Conservation (phyloP, 1,284 basidiomycete genomes). For the Xerocomus minutiporus region DNA sequence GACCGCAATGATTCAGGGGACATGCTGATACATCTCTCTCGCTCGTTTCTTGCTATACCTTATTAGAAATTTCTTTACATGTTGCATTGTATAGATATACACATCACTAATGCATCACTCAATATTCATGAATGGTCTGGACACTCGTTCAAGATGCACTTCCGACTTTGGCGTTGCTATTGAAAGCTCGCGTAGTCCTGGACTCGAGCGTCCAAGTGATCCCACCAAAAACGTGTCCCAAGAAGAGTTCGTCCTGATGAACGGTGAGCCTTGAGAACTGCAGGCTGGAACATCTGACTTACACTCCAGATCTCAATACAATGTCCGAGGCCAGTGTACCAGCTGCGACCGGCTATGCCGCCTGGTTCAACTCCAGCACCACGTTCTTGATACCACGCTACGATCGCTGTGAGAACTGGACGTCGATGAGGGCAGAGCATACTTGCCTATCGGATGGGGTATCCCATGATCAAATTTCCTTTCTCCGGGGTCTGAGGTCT, state of each 20-base stretch:
- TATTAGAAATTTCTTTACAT: slow-evolving; percentile 19
- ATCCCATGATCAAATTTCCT: slow-evolving; percentile 46
- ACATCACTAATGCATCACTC: slow-evolving; percentile 20
- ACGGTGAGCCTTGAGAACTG: not conserved
- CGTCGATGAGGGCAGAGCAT: slow-evolving; percentile 27
- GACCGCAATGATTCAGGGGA: slow-evolving; percentile 46
- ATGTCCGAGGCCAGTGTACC: slow-evolving; percentile 68
- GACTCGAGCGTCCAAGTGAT: slow-evolving; percentile 58
- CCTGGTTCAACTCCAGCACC: slow-evolving; percentile 31
- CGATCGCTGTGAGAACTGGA: slow-evolving; percentile 13
- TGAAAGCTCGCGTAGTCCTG: slow-evolving; percentile 44
- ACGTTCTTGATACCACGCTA: slow-evolving; percentile 39
- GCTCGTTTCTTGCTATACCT: slow-evolving; percentile 18
- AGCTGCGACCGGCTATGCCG: slow-evolving; percentile 53
- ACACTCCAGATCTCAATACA: slow-evolving; percentile 53
- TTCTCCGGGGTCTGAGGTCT: slow-evolving; percentile 43
- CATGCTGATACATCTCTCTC: slow-evolving; percentile 3
- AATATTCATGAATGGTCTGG: not conserved
- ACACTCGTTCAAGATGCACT: slow-evolving; percentile 17
- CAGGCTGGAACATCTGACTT: slow-evolving; percentile 11
- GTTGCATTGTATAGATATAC: slow-evolving; percentile 26
- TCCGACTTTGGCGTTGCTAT: slow-evolving; percentile 36
- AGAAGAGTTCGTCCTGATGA: slow-evolving; percentile 47
- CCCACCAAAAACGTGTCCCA: slow-evolving; percentile 57
- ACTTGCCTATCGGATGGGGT: slow-evolving; percentile 62